Evolutionary conservation across 805 yeast genomes (phyloP), one percentile per base, ranked within the genome.

Genomic region (Cyberlindnera mississippiensis): DNA sequence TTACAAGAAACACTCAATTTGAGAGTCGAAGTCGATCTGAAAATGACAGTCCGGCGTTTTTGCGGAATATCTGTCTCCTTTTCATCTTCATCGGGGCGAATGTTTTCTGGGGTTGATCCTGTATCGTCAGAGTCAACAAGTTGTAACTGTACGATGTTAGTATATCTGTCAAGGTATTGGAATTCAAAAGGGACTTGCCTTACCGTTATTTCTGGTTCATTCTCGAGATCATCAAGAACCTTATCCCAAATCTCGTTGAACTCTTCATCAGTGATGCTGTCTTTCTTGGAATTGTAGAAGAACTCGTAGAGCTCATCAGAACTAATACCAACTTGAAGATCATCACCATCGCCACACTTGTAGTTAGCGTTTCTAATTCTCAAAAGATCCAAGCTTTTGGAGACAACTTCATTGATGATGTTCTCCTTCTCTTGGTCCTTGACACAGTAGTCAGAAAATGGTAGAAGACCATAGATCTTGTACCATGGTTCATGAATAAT

Each of bases 171-270:
- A 10, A 16, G 47, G 37, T 4, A 27, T 8, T 27, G 12, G 29
- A 14, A 5, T 36, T 41, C 30, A 24, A 41, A 60, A 59, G 56
- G 39, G 73, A 80, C 86, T 74, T 80, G 85, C 85, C 93, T 82
- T 76, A 84, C 83, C 65, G 74, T 78, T 59, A 82, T 72, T 60
- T 80, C 86, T 33, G 85, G 82, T 65, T 82, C 84, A 42, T 68
- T 71, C 48, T 77, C 76, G 48, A 87, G 70, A 52, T 79, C 82
- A 28, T 67, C 59, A 3, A 80, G 56, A n/a, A 82, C 82, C 52
- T 77, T 74, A 19, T 57, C 56, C 96, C 96, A 88, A 45, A 85
- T 69, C 44, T 78, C 83, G 50, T 83, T 82, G 59, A 84, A 85
- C 48, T 86, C 93, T 28, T 77, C 79, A 41, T 70, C 75, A 33